These are phyloP conservation scores for Hansenula lynferdii DNA, from an alignment of 1,139 yeast genomes.

Conservation along the genomic window DNA sequence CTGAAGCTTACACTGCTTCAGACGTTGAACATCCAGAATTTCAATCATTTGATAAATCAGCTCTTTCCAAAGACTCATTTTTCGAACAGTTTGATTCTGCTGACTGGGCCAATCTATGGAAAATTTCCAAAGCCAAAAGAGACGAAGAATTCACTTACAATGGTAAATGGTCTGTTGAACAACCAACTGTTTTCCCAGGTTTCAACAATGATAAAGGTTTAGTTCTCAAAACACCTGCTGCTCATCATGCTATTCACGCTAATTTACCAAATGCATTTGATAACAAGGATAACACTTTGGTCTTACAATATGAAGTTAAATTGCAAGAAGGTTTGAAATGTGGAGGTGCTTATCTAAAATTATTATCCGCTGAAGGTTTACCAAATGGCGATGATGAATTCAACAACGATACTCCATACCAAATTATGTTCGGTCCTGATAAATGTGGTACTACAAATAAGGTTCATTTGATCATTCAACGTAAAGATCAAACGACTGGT, in stretches of 20 bases:
- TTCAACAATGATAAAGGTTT: slow-evolving; percentile 64
- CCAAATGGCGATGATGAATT: slow-evolving; percentile 41
- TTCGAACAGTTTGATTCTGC: slow-evolving; percentile 65
- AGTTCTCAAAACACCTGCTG: slow-evolving; percentile 69
- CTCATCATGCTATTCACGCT: slow-evolving; percentile 74
- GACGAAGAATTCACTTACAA: slow-evolving; percentile 49
- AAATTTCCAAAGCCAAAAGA: slow-evolving; percentile 53
- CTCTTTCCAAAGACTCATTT: slow-evolving; percentile 36
- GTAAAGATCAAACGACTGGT: slow-evolving; percentile 51
- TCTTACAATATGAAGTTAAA: slow-evolving; percentile 85
- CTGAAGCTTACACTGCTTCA: slow-evolving; percentile 1
- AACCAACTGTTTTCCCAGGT: slow-evolving; percentile 51
- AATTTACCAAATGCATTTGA: slow-evolving; percentile 50
- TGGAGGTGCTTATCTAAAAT: slow-evolving; percentile 86
- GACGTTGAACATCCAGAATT: slow-evolving; percentile 24
- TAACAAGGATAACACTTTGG: slow-evolving; percentile 59
- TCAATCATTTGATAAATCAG: slow-evolving; percentile 28
- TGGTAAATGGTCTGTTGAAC: slow-evolving; percentile 75
- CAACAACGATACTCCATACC: slow-evolving; percentile 64
- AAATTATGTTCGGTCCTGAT: slow-evolving; percentile 94
- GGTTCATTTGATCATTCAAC: slow-evolving; percentile 69
- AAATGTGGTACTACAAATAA: slow-evolving; percentile 77
- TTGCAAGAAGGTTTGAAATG: slow-evolving; percentile 72
- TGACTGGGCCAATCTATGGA: slow-evolving; percentile 52
- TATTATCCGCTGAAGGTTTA: slow-evolving; percentile 49